These are phyloP conservation scores for Pachysandra terminalis DNA, from an alignment of 164 flowering plant species.

Conservation along the genomic window DNA sequence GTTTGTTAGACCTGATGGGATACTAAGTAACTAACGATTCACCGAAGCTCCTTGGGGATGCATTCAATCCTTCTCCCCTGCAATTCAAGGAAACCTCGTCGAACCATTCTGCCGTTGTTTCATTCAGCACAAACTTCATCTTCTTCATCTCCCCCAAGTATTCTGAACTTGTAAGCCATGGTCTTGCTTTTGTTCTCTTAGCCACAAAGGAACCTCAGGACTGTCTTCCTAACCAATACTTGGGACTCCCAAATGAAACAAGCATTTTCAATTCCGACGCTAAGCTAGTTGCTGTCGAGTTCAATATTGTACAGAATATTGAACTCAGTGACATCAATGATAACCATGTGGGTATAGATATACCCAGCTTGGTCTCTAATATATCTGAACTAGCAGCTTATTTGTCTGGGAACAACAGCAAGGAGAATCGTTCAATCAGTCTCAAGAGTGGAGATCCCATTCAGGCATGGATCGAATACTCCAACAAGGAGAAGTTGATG, in stretches of 20 bases:
- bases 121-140: slow-evolving; percentile 24
- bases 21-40: slow-evolving; percentile 14
- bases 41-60: slow-evolving; percentile 19
- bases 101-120: slow-evolving; percentile 3
- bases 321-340: slow-evolving; percentile 25
- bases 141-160: slow-evolving; percentile 14
- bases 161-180: slow-evolving; percentile 15
- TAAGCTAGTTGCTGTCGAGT: slow-evolving; percentile 18
- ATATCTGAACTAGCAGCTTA: slow-evolving; percentile 24
- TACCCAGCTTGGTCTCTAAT: slow-evolving; percentile 27
- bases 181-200: slow-evolving; percentile 17
- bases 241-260: slow-evolving; percentile 19
- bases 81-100: slow-evolving; percentile 13
- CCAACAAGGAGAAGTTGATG: slow-evolving; percentile 14
- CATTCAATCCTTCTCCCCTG: slow-evolving; percentile 20
- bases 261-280: slow-evolving; percentile 3
- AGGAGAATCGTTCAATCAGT: not conserved
- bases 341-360: slow-evolving; percentile 51
- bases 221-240: slow-evolving; percentile 6
- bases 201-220: slow-evolving; percentile 7
- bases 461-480: slow-evolving; percentile 52
- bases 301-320: slow-evolving; percentile 18
- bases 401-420: slow-evolving; percentile 11
- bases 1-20: slow-evolving; percentile 7
- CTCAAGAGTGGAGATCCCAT: slow-evolving; percentile 23